Percentiles rank a stretch among this genome's conserved stretches.
Conservation (phyloP, 2,329 filamentous ascomycete species). For the Cordyceps fumosorosea region DNA sequence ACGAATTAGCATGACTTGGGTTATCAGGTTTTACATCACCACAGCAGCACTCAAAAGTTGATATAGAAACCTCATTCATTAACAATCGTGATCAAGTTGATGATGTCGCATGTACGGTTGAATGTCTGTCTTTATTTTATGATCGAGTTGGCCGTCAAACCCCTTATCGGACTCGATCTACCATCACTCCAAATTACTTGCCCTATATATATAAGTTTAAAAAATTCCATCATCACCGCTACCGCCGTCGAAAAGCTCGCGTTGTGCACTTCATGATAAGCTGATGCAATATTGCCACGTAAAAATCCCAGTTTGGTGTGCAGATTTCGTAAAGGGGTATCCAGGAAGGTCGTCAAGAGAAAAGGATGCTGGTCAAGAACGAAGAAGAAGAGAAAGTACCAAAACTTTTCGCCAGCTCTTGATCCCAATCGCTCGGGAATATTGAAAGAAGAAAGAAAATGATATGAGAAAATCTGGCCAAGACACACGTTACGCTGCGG, state of each 20-base stretch:
- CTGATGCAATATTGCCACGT: not conserved
- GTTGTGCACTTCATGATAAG: not conserved
- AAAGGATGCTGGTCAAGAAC: not conserved
- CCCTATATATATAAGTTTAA: not conserved
- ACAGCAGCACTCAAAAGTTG: too few species aligned
- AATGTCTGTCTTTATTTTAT: not conserved
- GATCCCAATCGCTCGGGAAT: not conserved
- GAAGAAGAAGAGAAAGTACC: constrained; percentile 5
- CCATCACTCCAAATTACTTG: not conserved
- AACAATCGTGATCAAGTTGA: not conserved
- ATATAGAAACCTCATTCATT: not conserved
- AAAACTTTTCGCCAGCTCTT: constrained; percentile 14
- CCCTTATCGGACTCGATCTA: not conserved
- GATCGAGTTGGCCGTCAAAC: not conserved
- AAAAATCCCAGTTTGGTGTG: not conserved
- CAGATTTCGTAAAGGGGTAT: constrained; percentile 13
- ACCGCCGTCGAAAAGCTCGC: not conserved
- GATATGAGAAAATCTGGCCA: constrained; percentile 19
- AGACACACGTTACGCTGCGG: constrained; percentile 17
- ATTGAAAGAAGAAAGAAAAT: constrained; percentile 9
- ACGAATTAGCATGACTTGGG: too few species aligned
- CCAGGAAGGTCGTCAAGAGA: constrained; percentile 6
- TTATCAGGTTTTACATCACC: too few species aligned
- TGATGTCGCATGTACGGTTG: not conserved
- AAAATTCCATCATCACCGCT: not conserved